Percentiles rank a stretch among this genome's conserved stretches.
phyloP scores from a whole-genome alignment of 495 filamentous ascomycete genomes.

The Penicillium macrosclerotiorum region DNA sequence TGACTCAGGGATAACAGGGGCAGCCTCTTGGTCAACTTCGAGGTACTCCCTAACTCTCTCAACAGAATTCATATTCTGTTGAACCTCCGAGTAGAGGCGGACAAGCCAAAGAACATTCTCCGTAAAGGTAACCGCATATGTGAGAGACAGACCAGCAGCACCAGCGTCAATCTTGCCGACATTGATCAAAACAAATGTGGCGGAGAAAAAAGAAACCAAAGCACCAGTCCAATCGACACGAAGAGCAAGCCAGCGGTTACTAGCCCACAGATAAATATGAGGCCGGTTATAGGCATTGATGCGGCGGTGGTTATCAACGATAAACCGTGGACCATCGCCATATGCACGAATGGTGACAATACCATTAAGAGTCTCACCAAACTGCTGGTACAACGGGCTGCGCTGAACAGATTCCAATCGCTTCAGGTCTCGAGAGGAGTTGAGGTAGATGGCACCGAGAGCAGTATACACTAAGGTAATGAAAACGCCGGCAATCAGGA shows the following conservation, averaged over 20 bases:
- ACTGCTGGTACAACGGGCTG: slow-evolving; percentile 96
- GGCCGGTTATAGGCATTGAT: slow-evolving; percentile 92
- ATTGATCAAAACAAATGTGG: slow-evolving; percentile 82
- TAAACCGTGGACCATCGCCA: slow-evolving; percentile 88
- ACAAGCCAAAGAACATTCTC: slow-evolving; percentile 98
- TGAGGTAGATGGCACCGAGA: slow-evolving; percentile 84
- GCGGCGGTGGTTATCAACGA: slow-evolving; percentile 83
- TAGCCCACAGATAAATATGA: slow-evolving; percentile 96
- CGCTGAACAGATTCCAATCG: slow-evolving; percentile 90
- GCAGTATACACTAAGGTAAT: slow-evolving; percentile 80
- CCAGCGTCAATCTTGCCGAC: slow-evolving; percentile 88
- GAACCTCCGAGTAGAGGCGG: slow-evolving; percentile 89
- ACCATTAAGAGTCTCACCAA: slow-evolving; percentile 92
- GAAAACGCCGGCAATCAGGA: slow-evolving; percentile 83
- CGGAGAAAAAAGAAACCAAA: slow-evolving; percentile 90
- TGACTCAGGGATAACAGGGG: slow-evolving; percentile 71
- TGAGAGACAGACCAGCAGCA: slow-evolving; percentile 90
- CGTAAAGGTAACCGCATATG: slow-evolving; percentile 97
- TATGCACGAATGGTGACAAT: slow-evolving; percentile 98
- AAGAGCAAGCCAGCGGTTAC: slow-evolving; percentile 94
- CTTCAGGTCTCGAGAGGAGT: slow-evolving; percentile 90
- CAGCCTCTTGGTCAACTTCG: slow-evolving; percentile 92
- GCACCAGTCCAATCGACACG: slow-evolving; percentile 90
- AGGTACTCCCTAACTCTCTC: slow-evolving; percentile 97
- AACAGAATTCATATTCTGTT: slow-evolving; percentile 99